Evolutionary conservation across 495 filamentous ascomycete genomes (phyloP).

Genomic region (Hyaloscypha hepaticicola): DNA sequence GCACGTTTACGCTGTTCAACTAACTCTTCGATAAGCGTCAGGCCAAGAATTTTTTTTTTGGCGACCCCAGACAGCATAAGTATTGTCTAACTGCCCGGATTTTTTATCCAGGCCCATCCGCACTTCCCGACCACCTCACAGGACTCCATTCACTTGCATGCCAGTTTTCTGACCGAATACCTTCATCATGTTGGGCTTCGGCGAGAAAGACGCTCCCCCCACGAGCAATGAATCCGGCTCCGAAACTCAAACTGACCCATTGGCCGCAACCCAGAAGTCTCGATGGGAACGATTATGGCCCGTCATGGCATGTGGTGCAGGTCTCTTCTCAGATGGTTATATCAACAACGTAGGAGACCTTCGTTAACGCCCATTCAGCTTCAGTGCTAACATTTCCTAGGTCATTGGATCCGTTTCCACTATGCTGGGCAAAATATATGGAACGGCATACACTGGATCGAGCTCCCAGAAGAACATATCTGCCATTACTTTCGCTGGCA

Average conservation of each 20-base stretch:
- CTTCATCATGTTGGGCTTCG: conserved; percentile 17
- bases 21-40: too few relatives aligned
- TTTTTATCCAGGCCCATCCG: neutral
- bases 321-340: conserved; percentile 89
- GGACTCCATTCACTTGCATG: neutral
- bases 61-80: neutral
- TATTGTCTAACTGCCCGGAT: neutral
- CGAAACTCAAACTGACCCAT: conserved; percentile 10
- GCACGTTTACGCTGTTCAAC: too few relatives aligned
- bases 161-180: neutral
- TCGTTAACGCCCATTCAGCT: neutral
- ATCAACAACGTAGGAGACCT: conserved; percentile 63
- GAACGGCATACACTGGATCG: conserved; percentile 60
- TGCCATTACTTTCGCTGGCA: conserved; percentile 84
- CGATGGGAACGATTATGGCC: conserved; percentile 34
- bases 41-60: neutral
- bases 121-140: neutral
- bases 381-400: conserved; percentile 38
- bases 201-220: conserved; percentile 3
- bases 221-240: conserved; percentile 2
- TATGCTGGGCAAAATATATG: conserved; percentile 63
- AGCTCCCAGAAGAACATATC: conserved; percentile 67
- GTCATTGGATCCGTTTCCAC: conserved; percentile 83
- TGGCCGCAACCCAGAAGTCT: conserved; percentile 18
- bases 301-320: conserved; percentile 80